phyloP scores from a whole-genome alignment of 2,329 filamentous ascomycete genomes.

The Laburnicola sp. region DNA sequence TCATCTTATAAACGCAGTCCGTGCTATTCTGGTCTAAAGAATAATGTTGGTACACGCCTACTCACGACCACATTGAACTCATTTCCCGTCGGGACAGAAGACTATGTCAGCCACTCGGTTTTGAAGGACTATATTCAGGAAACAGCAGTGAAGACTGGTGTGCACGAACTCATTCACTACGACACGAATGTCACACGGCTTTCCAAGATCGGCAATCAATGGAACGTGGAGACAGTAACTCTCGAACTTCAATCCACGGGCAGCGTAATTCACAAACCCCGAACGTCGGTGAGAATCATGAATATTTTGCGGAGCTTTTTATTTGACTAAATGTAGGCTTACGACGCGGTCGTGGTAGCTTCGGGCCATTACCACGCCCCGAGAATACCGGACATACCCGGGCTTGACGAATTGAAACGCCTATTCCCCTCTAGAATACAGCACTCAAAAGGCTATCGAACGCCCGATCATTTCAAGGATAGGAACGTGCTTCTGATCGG shows the following conservation, averaged over 20 bases:
- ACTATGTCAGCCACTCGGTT: slow-evolving; percentile 60
- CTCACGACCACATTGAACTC: slow-evolving; percentile 54
- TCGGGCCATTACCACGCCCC: slow-evolving; percentile 59
- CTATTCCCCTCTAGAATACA: slow-evolving; percentile 51
- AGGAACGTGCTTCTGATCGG: slow-evolving; percentile 63
- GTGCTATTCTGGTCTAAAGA: slow-evolving; percentile 57
- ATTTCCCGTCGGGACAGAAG: slow-evolving; percentile 64
- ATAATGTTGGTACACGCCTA: slow-evolving; percentile 58
- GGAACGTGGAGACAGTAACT: slow-evolving; percentile 57
- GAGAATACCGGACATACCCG: slow-evolving; percentile 54
- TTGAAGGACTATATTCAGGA: slow-evolving; percentile 65
- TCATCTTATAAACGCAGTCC: slow-evolving; percentile 42
- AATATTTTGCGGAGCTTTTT: fast-evolving
- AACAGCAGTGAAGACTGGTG: slow-evolving; percentile 56
- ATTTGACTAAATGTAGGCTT: slow-evolving; percentile 35
- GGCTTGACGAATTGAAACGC: slow-evolving; percentile 52
- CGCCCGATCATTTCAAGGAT: slow-evolving; percentile 52
- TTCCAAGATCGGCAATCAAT: slow-evolving; percentile 53
- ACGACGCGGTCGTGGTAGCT: slow-evolving; percentile 58
- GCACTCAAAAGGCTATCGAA: slow-evolving; percentile 58
- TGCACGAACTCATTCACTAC: slow-evolving; percentile 57
- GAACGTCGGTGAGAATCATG: background rate
- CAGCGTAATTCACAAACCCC: slow-evolving; percentile 17
- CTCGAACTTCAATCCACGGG: slow-evolving; percentile 29
- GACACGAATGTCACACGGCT: slow-evolving; percentile 62